Evolutionary conservation across 257 asterid species (phyloP).

Genomic region (Oldenlandia corymbosa): DNA sequence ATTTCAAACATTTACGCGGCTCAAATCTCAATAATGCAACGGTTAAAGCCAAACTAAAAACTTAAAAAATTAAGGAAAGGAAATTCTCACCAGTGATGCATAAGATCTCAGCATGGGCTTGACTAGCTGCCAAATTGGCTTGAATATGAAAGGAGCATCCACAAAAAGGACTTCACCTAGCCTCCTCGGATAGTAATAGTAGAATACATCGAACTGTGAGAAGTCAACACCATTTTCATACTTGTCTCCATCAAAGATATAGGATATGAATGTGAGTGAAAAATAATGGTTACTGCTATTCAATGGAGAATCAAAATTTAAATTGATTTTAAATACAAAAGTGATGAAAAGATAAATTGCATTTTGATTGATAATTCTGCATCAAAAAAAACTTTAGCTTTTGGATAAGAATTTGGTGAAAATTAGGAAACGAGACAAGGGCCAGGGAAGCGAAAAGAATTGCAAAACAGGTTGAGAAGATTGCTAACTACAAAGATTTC

Average conservation of each 20-base stretch:
- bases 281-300: not conserved
- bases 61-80: not conserved
- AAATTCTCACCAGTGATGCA: slow-evolving; percentile 70
- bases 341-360: too few species aligned
- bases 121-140: slow-evolving; percentile 80
- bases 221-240: slow-evolving; percentile 1
- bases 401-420: not conserved
- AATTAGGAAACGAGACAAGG: too few species aligned
- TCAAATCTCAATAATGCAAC: not conserved
- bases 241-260: not conserved
- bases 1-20: not conserved
- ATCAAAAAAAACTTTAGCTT: not conserved
- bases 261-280: not conserved
- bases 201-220: slow-evolving; percentile 80
- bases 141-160: slow-evolving; percentile 86
- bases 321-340: too few species aligned
- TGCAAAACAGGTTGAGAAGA: not conserved
- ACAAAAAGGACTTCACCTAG: slow-evolving; percentile 73
- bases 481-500: not conserved
- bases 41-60: not conserved
- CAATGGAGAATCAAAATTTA: not conserved
- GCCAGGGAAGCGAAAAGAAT: not conserved
- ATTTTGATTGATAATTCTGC: not conserved
- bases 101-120: slow-evolving; percentile 79
- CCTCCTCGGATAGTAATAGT: slow-evolving; percentile 78